Conservation (phyloP, 2,329 filamentous ascomycete genomes). For the Zasmidium angulare region DNA sequence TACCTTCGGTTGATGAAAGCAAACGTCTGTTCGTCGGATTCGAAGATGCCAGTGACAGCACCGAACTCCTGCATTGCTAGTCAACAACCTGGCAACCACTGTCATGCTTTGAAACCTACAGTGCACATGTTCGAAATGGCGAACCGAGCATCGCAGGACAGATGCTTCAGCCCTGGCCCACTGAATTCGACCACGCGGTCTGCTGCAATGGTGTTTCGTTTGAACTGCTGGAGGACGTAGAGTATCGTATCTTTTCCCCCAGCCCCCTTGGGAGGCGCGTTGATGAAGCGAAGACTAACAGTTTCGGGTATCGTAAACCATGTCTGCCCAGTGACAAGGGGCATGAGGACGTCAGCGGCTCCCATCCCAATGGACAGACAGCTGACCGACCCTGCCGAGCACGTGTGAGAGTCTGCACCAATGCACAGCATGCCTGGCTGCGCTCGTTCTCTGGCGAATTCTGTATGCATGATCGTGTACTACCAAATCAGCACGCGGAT, state of each 20-base stretch:
- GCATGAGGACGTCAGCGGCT: conserved; percentile 10
- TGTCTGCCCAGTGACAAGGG: conserved; percentile 7
- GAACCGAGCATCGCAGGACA: conserved; percentile 10
- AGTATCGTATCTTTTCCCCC: conserved; percentile 15
- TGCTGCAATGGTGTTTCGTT: conserved; percentile 10
- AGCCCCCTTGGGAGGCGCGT: background rate
- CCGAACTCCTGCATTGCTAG: background rate
- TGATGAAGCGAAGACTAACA: conserved; percentile 2
- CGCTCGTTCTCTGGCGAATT: conserved; percentile 7
- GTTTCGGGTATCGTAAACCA: conserved; percentile 14
- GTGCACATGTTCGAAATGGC: conserved; percentile 15
- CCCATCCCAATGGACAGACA: conserved; percentile 12
- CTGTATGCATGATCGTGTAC: conserved; percentile 12
- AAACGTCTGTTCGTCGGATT: background rate
- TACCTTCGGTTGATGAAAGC: background rate
- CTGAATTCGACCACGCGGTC: conserved; percentile 12
- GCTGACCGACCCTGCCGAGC: conserved; percentile 7
- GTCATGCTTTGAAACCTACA: background rate
- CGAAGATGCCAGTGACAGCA: conserved; percentile 10
- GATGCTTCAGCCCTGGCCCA: conserved; percentile 1
- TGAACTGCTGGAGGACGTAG: conserved; percentile 7
- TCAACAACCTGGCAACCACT: background rate
- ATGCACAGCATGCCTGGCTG: conserved; percentile 10
- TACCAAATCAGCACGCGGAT: background rate
- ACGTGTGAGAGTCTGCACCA: conserved; percentile 8